Conservation (phyloP, 169 alveolate species). For the Cryptosporidium meleagridis region DNA sequence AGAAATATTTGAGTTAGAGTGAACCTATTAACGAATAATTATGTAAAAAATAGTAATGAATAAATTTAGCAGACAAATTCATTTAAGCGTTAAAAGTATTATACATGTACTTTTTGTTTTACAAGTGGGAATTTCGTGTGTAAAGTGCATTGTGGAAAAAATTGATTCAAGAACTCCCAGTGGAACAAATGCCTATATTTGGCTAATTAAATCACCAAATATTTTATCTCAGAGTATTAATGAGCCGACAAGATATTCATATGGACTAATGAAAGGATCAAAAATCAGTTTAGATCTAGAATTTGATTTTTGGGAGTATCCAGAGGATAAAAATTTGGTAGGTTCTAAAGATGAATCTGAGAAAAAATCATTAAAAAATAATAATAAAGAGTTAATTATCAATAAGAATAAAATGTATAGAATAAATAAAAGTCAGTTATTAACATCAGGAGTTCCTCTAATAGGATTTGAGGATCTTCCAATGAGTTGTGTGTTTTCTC, state of each 20-base stretch:
- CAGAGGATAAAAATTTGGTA: neutral
- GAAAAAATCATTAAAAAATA: neutral
- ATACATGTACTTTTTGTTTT: conserved; percentile 1
- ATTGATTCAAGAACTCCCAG: conserved; percentile 49
- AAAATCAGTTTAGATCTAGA: conserved; percentile 38
- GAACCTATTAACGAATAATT: neutral
- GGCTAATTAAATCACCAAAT: conserved; percentile 67
- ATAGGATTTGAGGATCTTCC: conserved; percentile 55
- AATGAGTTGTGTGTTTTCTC: conserved; percentile 5
- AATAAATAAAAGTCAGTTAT: neutral
- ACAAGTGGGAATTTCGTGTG: conserved; percentile 1
- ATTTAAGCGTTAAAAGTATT: neutral
- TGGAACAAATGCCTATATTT: conserved; percentile 64
- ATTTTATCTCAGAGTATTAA: conserved; percentile 47
- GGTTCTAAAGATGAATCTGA: neutral
- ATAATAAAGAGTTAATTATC: neutral
- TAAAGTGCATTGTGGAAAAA: conserved; percentile 36
- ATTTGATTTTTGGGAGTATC: conserved; percentile 42
- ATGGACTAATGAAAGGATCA: conserved; percentile 40
- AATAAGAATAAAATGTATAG: neutral
- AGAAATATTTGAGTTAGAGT: neutral
- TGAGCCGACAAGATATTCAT: conserved; percentile 69
- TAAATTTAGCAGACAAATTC: neutral
- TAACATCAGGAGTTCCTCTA: conserved; percentile 26
- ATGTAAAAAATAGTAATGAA: neutral